These are phyloP conservation scores for Claviceps africana DNA, from an alignment of 2,329 filamentous ascomycete species.

Conservation along the genomic window DNA sequence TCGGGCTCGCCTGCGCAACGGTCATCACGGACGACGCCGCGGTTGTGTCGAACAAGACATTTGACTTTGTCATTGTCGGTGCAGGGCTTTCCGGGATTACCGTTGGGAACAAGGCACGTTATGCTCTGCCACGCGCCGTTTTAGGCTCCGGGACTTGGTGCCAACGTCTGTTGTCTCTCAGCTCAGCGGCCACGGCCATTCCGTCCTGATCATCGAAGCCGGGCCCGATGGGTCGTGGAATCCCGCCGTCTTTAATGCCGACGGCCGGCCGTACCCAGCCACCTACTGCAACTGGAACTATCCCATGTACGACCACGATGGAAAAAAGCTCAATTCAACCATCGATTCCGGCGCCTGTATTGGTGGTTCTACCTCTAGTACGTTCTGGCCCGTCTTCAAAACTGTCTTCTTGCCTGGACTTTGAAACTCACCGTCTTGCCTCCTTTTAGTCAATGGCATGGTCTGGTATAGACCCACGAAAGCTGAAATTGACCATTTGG, in stretches of 20 bases:
- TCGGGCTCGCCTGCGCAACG: conserved; percentile 4
- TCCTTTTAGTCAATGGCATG: conserved; percentile 12
- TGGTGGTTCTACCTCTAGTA: conserved; percentile 14
- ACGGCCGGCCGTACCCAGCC: conserved; percentile 7
- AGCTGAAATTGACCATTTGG: conserved; percentile 11
- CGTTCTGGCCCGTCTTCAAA: neutral
- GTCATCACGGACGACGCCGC: conserved; percentile 10
- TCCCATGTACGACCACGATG: conserved; percentile 9
- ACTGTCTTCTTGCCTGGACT: neutral
- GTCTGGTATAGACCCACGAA: conserved; percentile 12
- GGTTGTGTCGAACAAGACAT: conserved; percentile 5
- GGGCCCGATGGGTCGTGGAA: conserved; percentile 13
- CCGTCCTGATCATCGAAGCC: conserved; percentile 13
- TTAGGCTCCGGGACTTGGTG: neutral
- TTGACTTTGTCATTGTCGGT: conserved; percentile 24
- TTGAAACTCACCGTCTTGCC: too few species aligned
- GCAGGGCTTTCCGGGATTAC: conserved; percentile 24
- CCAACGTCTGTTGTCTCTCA: neutral
- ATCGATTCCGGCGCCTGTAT: conserved; percentile 13
- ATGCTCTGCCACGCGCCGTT: neutral
- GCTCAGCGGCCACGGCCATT: conserved; percentile 11
- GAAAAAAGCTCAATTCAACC: conserved; percentile 4
- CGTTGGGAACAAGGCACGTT: conserved; percentile 7
- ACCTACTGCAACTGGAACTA: conserved; percentile 12
- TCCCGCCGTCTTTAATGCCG: conserved; percentile 8